Conservation (phyloP, 2,329 filamentous ascomycete species). For the Penicillium sp. region DNA sequence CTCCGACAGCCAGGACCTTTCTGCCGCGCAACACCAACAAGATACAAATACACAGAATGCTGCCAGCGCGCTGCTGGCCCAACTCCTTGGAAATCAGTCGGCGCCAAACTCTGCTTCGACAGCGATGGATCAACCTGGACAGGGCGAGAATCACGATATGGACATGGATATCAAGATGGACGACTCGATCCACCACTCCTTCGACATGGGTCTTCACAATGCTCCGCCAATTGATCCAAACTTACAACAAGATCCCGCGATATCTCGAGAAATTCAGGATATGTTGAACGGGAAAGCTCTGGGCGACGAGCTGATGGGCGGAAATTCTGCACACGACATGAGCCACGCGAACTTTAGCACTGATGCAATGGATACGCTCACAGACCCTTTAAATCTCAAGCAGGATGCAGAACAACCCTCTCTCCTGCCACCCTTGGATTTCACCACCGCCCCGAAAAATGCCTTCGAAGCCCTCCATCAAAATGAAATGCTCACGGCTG, state of each 20-base stretch:
- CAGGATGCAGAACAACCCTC: conserved; percentile 32
- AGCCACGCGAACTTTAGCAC: conserved; percentile 11
- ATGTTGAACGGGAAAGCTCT: conserved; percentile 19
- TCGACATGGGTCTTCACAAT: conserved; percentile 9
- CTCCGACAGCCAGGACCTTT: conserved; percentile 23
- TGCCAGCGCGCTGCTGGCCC: conserved; percentile 44
- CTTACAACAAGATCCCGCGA: conserved; percentile 12
- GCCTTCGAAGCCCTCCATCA: conserved; percentile 41
- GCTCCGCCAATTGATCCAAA: conserved; percentile 7
- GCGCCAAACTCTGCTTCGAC: conserved; percentile 21
- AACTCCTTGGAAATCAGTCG: conserved; percentile 41
- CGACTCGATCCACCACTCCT: conserved; percentile 8
- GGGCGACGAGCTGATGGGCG: conserved; percentile 17
- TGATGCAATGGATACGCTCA: conserved; percentile 32
- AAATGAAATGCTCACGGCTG: conserved; percentile 41
- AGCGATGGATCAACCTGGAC: conserved; percentile 15
- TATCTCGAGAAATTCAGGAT: conserved; percentile 18
- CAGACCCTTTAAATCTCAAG: conserved; percentile 37
- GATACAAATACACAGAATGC: conserved; percentile 42
- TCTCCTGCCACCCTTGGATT: conserved; percentile 39
- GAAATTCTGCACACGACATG: conserved; percentile 12
- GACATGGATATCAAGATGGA: conserved; percentile 15
- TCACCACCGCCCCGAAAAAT: conserved; percentile 33
- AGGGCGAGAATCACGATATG: conserved; percentile 15
- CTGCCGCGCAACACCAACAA: conserved; percentile 29